phyloP scores from a whole-genome alignment of 2,329 filamentous ascomycete genomes.

The Remersonia thermophila region DNA sequence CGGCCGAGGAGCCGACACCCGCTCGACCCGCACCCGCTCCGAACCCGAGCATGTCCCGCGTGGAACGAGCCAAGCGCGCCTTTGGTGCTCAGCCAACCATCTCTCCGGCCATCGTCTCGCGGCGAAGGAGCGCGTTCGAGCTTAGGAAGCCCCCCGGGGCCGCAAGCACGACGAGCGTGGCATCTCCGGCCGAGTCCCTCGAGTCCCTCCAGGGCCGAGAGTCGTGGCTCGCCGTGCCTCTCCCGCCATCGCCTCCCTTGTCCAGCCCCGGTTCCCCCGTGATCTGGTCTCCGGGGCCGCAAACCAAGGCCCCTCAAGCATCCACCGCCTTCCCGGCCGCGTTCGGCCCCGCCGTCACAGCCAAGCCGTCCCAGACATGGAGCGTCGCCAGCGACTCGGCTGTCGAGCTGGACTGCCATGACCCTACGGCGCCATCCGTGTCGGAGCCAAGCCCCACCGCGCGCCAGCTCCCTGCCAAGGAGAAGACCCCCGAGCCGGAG shows the following conservation, averaged over 20 bases:
- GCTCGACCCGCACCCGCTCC: background rate
- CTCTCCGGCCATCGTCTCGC: no score
- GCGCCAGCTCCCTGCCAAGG: background rate
- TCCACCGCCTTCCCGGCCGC: slow-evolving; percentile 18
- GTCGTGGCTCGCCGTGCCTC: slow-evolving; percentile 37
- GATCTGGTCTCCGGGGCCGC: slow-evolving; percentile 28
- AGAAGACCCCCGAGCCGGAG: background rate
- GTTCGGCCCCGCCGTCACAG: slow-evolving; percentile 25
- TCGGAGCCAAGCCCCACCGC: background rate
- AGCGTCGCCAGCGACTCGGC: slow-evolving; percentile 19
- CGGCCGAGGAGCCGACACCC: slow-evolving; percentile 1
- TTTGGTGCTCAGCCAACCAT: no score
- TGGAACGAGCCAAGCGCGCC: no score
- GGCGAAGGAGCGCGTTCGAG: slow-evolving; percentile 3
- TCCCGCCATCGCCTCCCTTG: slow-evolving; percentile 33
- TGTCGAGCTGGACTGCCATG: slow-evolving; percentile 10
- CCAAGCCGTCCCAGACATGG: slow-evolving; percentile 21
- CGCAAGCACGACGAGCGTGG: slow-evolving; percentile 17
- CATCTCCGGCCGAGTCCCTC: slow-evolving; percentile 33
- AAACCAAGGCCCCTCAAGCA: slow-evolving; percentile 25
- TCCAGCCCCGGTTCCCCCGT: slow-evolving; percentile 28
- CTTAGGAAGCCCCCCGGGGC: background rate
- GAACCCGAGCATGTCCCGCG: background rate
- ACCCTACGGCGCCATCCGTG: slow-evolving; percentile 19
- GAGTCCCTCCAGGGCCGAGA: slow-evolving; percentile 44